Conservation (phyloP, 345 rosid species). For the Brassica nigra region DNA sequence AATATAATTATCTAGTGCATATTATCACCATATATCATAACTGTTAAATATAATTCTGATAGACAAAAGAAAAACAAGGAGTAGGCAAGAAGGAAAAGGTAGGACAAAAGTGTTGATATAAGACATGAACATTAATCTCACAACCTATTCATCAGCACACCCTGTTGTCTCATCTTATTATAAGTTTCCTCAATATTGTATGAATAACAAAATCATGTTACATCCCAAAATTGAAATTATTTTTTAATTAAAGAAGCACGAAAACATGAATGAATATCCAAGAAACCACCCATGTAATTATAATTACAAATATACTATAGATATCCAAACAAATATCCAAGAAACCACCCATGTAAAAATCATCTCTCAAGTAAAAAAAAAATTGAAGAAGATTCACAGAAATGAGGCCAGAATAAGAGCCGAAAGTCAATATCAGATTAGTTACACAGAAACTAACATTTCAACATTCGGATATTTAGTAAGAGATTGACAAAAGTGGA, state of each 20-base stretch:
- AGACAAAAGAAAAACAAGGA: conserved; percentile 30
- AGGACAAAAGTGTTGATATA: conserved; percentile 37
- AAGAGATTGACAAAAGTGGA: not conserved
- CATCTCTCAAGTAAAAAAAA: not conserved
- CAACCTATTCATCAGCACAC: conserved; percentile 36
- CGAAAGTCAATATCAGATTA: conserved; percentile 23
- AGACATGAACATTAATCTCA: conserved; percentile 36
- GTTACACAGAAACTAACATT: conserved; percentile 6
- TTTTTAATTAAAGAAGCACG: not conserved
- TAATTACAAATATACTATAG: not conserved
- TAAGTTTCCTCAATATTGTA: conserved; percentile 11
- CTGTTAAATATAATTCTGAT: not conserved
- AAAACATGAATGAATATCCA: conserved; percentile 1
- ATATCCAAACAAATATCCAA: not conserved
- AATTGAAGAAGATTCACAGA: conserved; percentile 13
- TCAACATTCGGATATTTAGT: not conserved
- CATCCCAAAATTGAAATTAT: conserved; percentile 5
- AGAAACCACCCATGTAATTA: conserved; percentile 5
- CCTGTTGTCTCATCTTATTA: conserved; percentile 27
- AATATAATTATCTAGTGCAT: not conserved
- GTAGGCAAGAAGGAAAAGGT: conserved; percentile 31
- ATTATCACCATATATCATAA: not conserved
- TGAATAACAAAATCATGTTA: conserved; percentile 19
- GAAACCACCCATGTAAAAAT: conserved; percentile 6
- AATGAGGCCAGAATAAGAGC: conserved; percentile 7